These are phyloP conservation scores for Dictyostelium citrinum DNA, from an alignment of 78 protist species.

Conservation along the genomic window DNA sequence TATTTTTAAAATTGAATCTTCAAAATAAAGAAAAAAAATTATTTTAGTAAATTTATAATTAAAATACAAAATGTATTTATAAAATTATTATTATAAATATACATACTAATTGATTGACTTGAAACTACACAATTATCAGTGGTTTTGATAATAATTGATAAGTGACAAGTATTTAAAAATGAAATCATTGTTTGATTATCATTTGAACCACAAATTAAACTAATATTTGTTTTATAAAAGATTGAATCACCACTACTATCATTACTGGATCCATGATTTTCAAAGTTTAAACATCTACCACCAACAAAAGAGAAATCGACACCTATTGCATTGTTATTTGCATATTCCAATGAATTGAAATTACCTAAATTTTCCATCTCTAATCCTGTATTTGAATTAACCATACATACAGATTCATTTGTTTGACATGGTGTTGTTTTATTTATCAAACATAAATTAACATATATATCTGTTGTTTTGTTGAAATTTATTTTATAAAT, in stretches of 20 bases:
- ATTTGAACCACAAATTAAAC: not conserved
- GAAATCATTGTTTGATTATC: not conserved
- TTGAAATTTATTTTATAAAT: not conserved
- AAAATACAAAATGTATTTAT: not conserved
- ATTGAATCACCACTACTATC: not conserved
- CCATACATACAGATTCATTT: not conserved
- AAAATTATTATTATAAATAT: not conserved
- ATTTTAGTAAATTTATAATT: not conserved
- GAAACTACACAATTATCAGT: not conserved
- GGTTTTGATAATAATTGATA: not conserved
- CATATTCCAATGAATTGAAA: not conserved
- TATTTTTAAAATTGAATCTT: not conserved
- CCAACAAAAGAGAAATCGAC: not conserved
- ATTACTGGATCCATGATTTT: not conserved
- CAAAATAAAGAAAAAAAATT: not conserved
- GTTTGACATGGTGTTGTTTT: not conserved
- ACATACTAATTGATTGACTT: not conserved
- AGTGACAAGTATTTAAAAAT: not conserved
- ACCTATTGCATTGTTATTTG: not conserved
- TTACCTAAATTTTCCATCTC: not conserved
- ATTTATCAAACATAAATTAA: not conserved
- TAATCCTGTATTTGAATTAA: not conserved
- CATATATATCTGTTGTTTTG: not conserved
- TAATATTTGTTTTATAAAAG: not conserved
- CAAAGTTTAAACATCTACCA: not conserved